These are phyloP conservation scores for Gloeophyllum trabeum DNA, from an alignment of 768 basidiomycete genomes.

Conservation along the genomic window DNA sequence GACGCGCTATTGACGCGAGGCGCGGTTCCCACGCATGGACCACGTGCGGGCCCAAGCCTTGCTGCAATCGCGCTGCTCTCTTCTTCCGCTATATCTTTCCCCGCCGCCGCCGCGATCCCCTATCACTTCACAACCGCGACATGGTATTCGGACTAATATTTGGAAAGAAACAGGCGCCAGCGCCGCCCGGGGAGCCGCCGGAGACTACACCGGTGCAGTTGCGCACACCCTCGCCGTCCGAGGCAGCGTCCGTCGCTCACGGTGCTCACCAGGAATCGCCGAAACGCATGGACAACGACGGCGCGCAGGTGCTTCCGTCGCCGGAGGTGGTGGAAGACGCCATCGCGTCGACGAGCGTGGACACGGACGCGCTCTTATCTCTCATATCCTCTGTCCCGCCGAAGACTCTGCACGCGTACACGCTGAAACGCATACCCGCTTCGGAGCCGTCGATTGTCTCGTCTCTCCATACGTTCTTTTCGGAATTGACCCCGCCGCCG, in stretches of 20 bases:
- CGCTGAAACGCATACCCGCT: conserved; percentile 34
- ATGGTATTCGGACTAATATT: conserved; percentile 36
- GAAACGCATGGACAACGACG: no score
- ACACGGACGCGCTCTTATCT: conserved; percentile 30
- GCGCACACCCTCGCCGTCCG: conserved; percentile 44
- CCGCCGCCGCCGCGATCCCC: neutral
- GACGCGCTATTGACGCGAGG: neutral
- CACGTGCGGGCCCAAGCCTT: neutral
- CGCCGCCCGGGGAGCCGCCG: conserved; percentile 3
- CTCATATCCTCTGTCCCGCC: conserved; percentile 53
- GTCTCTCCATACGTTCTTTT: conserved; percentile 47
- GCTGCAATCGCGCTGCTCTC: neutral
- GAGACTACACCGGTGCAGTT: conserved; percentile 20
- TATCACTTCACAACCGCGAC: conserved; percentile 1
- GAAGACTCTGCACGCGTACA: conserved; percentile 54
- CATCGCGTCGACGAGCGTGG: conserved; percentile 21
- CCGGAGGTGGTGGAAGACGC: conserved; percentile 15
- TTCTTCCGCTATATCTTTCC: neutral
- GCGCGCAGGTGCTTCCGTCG: conserved; percentile 22
- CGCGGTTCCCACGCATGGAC: neutral
- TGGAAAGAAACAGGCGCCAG: conserved; percentile 19
- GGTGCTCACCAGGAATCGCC: conserved; percentile 14
- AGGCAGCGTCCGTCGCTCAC: conserved; percentile 15
- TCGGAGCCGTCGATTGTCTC: conserved; percentile 28
- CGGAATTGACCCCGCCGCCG: conserved; percentile 52